Conservation (phyloP, 768 basidiomycete genomes). For the Mycena alexandri region DNA sequence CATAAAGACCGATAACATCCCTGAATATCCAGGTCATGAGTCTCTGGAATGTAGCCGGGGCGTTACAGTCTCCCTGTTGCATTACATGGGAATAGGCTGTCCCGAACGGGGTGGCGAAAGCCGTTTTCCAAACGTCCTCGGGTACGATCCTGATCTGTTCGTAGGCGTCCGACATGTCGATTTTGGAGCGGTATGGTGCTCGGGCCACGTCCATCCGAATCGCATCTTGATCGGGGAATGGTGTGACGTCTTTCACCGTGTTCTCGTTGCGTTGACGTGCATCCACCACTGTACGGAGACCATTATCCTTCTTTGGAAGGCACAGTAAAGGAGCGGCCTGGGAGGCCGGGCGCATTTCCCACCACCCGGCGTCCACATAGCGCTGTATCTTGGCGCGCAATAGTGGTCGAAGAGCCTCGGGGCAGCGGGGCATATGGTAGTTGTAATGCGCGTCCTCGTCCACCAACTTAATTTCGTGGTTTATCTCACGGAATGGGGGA, state of each 20-base stretch:
- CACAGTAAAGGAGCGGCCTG: conserved; percentile 45
- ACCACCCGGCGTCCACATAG: not conserved
- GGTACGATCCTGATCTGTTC: conserved; percentile 47
- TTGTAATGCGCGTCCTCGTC: conserved; percentile 40
- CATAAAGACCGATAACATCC: conserved; percentile 50
- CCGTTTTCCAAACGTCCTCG: conserved; percentile 42
- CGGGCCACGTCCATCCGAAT: too few relatives aligned
- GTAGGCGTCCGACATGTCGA: conserved; percentile 49
- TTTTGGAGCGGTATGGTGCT: conserved; percentile 30
- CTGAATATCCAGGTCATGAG: conserved; percentile 58
- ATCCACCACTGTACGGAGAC: conserved; percentile 51
- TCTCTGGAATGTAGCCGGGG: conserved; percentile 57
- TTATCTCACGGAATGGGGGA: not conserved
- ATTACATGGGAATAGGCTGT: conserved; percentile 8
- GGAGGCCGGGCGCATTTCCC: conserved; percentile 19
- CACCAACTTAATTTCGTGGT: conserved; percentile 46
- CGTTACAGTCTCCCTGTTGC: conserved; percentile 54
- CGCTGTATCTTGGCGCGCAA: conserved; percentile 22
- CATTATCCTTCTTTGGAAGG: conserved; percentile 43
- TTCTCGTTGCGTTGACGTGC: conserved; percentile 54
- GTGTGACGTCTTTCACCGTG: conserved; percentile 55
- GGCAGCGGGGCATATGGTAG: conserved; percentile 39
- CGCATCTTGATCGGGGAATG: not conserved
- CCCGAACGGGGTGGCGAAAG: conserved; percentile 41
- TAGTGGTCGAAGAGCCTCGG: conserved; percentile 38